Evolutionary conservation across 73 alveolate species (phyloP), one percentile per base, ranked within the genome.

Genomic region (Tetrahymena borealis): DNA sequence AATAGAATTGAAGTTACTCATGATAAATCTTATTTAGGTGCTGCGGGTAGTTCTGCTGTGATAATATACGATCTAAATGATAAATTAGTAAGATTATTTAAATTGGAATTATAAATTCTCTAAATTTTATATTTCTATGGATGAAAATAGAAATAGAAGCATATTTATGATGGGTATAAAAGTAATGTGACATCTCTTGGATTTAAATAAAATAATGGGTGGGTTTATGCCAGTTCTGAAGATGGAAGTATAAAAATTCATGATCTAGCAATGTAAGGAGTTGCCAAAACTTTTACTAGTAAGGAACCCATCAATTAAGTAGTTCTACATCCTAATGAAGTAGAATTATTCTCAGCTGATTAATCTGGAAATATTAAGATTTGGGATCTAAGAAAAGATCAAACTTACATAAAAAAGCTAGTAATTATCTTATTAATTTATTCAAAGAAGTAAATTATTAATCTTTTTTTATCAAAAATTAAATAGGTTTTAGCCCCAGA

Each of bases 141-240:
- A n/a, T n/a, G n/a, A n/a, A 18, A 60, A 60, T 18, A 60, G 85
- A 60, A 60, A 60, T 60, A n/a, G n/a, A 79, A 78, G 37, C 90
- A 92, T 78, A 41, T 92, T 28, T 92, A 92, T 10, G 95, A 92
- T 78, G 93, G 95, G n/a, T 92, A 92, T 32, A 92, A 92, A 33
- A 92, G 90, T 38, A 92, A 92, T 38, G 77, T 92, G 16, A 78
- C 93, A 39, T 78, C 92, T 11, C 36, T 92, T 6, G 95, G 95
- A 36, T 92, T 92, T 42, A 33, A 78, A 28, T 78, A 92, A 33
- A 91, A 92, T 92, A 92, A 79, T 31, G 90, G 77, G 39, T 92
- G 90, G 39, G 32, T 78, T 38, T 92, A 92, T 38, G 77, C 95
- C 0, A 78, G 92, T 20, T 92, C 93, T 35, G 95, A 92, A 38